Conservation (phyloP, 495 filamentous ascomycete species). For the Friedmanniomyces simplex region DNA sequence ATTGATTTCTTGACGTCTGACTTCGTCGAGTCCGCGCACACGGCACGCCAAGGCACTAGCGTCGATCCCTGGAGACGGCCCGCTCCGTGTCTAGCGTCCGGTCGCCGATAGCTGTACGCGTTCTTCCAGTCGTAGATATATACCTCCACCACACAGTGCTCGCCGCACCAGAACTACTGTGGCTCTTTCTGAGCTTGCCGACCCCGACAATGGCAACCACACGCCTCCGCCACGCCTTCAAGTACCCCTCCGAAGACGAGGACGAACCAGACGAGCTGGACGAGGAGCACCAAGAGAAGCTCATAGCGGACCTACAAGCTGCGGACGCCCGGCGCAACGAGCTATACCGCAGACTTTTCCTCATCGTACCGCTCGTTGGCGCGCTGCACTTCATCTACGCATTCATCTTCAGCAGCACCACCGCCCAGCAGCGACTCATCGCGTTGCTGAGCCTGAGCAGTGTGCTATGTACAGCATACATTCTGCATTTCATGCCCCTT, state of each 20-base stretch:
- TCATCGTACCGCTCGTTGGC: slow-evolving; percentile 45
- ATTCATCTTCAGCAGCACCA: slow-evolving; percentile 31
- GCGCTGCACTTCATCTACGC: slow-evolving; percentile 43
- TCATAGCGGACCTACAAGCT: slow-evolving; percentile 47
- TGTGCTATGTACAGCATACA: slow-evolving; percentile 47
- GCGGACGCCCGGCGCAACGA: slow-evolving; percentile 51
- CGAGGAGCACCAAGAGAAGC: slow-evolving; percentile 52
- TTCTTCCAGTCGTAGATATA: no score
- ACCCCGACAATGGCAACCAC: slow-evolving; percentile 23
- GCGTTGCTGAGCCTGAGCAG: slow-evolving; percentile 50
- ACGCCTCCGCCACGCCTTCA: slow-evolving; percentile 28
- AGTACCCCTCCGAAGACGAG: slow-evolving; percentile 28
- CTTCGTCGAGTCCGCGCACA: no score
- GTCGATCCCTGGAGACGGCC: no score
- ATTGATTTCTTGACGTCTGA: no score
- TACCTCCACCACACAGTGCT: no score
- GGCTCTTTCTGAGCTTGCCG: no score
- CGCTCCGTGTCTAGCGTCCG: no score
- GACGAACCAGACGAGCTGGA: slow-evolving; percentile 26
- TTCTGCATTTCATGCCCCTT: slow-evolving; percentile 35
- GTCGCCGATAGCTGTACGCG: no score
- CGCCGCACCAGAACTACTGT: no score
- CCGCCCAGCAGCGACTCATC: slow-evolving; percentile 25
- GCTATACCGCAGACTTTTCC: slow-evolving; percentile 49
- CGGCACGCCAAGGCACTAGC: no score